Evolutionary conservation across 2,329 filamentous ascomycete genomes (phyloP), one percentile per base, ranked within the genome.

Genomic region (Didymella lethalis): DNA sequence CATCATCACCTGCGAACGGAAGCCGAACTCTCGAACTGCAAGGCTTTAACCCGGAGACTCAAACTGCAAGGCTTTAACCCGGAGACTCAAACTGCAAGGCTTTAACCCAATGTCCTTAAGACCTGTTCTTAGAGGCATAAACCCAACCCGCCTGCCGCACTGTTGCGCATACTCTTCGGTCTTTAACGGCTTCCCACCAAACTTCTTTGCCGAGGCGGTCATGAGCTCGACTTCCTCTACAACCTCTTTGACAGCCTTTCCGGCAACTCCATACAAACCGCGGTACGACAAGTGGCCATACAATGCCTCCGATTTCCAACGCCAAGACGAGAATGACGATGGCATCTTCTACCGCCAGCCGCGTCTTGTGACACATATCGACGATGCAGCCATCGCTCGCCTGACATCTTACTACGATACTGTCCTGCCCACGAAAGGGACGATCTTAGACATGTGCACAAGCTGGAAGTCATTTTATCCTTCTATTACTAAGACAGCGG

Each of bases 291-390:
- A n/a, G 1, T 70, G 68, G 68, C 68, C 68, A 0, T 69, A 70
- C 20, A 49, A 48, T 0, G 12, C 52, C 2, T 51, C 46, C 1
- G 80, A 81, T 54, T 81, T 82, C 61, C 66, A 62, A 5, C 72
- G 79, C 23, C 70, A 75, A 45, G 79, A 82, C 47, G 65, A 75
- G 16, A 55, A 52, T 6, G 61, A 66, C 7, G 79, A 81, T 58
- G 31, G 64, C 1, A 48, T 64, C 4, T 82, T 81, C 66, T 81
- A 81, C 67, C 65, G 63, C 28, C 64, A 74, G 18, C 80, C 83
- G 1, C 78, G 82, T 16, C 82, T 84, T 61, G 82, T 85, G 1
- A 83, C 83, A 11, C 83, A 85, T 57, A 85, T 85, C 64, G 83
- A 85, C 63, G 80, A 83, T 41, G 73, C 77, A 5, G 81, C 82